Percentiles rank a stretch among this genome's conserved stretches.
These are phyloP conservation scores for Phytophthora citricola DNA, from an alignment of 352 stramenopile species.

Conservation along the genomic window DNA sequence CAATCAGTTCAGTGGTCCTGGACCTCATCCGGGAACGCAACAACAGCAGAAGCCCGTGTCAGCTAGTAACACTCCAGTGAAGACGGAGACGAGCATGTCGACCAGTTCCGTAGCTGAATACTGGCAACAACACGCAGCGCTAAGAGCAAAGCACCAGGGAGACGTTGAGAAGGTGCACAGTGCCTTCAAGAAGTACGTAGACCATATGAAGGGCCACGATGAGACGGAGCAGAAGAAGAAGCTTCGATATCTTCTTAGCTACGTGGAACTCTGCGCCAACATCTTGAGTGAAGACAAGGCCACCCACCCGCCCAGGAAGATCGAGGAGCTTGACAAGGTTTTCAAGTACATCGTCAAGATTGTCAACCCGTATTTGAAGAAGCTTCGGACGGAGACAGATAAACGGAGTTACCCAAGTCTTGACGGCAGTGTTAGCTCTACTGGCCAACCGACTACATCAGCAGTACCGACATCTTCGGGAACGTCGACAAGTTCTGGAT, in stretches of 20 bases:
- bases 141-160: slow-evolving; percentile 82
- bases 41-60: slow-evolving; percentile 29
- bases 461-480: slow-evolving; percentile 10
- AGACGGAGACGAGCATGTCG: slow-evolving; percentile 30
- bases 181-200: slow-evolving; percentile 89
- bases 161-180: slow-evolving; percentile 88
- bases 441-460: slow-evolving; percentile 21
- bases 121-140: slow-evolving; percentile 76
- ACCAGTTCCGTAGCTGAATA: slow-evolving; percentile 71
- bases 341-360: slow-evolving; percentile 93
- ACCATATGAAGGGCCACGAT: slow-evolving; percentile 89
- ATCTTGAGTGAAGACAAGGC: slow-evolving; percentile 81
- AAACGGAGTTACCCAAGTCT: slow-evolving; percentile 51
- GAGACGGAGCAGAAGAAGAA: slow-evolving; percentile 91
- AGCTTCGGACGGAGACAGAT: slow-evolving; percentile 85
- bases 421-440: slow-evolving; percentile 10
- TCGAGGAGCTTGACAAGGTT: slow-evolving; percentile 88
- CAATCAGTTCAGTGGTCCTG: slow-evolving; percentile 38
- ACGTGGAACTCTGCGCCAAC: slow-evolving; percentile 83
- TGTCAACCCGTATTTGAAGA: slow-evolving; percentile 89
- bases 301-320: slow-evolving; percentile 70
- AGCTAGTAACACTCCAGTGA: slow-evolving; percentile 24
- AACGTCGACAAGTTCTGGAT: slow-evolving; percentile 16
- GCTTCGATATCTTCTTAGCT: slow-evolving; percentile 82
- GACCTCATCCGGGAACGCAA: slow-evolving; percentile 35